Evolutionary conservation across 371 early-diverging fungal genomes (phyloP), one percentile per base, ranked within the genome.

Genomic region (Lichtheimia corymbifera): DNA sequence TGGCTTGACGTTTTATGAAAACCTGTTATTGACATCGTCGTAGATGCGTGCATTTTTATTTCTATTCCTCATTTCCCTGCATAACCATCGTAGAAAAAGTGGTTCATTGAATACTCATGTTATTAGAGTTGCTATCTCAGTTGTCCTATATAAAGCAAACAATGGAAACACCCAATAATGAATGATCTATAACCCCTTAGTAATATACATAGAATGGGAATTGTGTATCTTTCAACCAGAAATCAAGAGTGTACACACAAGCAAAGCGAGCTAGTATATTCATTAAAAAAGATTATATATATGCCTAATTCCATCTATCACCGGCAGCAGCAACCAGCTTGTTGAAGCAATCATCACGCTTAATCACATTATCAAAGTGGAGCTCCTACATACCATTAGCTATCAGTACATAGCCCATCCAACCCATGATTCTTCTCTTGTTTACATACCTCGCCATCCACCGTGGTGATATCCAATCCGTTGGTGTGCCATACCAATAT

Each of bases 1-100:
- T 62, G 94, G 95, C 0, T 63, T 95, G 41, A 74, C 86, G 18
- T 96, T 91, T 72, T 94, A 91, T 65, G 87, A 85, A 50, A 96
- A 96, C 64, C 51, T 86, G 28, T 80, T 86, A 59, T 55, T 71
- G 47, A n/a, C n/a, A n/a, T 5, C 35, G 0, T 35, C 35, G 11
- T 35, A 35, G 35, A 35, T 30, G 30, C n/a, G n/a, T n/a, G n/a
- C n/a, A n/a, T n/a, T n/a, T n/a, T n/a, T n/a, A n/a, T n/a, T n/a
- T n/a, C n/a, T n/a, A n/a, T n/a, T n/a, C 30, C 1, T 30, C 7
- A 5, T 30, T 7, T 1, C 30, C 30, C 30, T 30, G 3, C 30
- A 30, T 7, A 3, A 30, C 7, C 30, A 6, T 7, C n/a, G n/a
- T n/a, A n/a, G n/a, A n/a, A 30, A 1, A 30, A 30, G 7, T 7